These are phyloP conservation scores for Brassica balearica DNA, from an alignment of 441 rosid species.

Conservation along the genomic window DNA sequence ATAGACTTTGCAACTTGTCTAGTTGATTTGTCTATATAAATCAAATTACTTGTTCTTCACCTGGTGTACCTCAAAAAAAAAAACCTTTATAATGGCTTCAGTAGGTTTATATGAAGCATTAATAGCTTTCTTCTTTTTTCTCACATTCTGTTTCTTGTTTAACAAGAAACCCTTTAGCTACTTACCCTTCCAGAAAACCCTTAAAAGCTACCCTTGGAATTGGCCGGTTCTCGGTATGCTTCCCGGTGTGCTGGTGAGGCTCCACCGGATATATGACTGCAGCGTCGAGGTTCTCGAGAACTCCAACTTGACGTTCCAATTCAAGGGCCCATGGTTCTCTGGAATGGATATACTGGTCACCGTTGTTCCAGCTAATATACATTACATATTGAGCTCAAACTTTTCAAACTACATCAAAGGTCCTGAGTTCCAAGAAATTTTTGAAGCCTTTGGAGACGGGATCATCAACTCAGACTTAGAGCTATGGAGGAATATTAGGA, in stretches of 20 bases:
- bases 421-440: constrained; percentile 25
- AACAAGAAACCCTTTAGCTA: not conserved
- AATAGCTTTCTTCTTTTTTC: constrained; percentile 27
- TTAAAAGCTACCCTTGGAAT: constrained; percentile 19
- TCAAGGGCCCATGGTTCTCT: constrained; percentile 40
- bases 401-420: constrained; percentile 35
- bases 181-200: not conserved
- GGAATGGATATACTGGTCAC: constrained; percentile 45
- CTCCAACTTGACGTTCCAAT: constrained; percentile 22
- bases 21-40: constrained; percentile 1
- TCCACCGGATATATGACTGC: constrained; percentile 39
- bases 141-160: constrained; percentile 20
- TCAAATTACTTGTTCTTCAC: not conserved
- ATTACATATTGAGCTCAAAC: constrained; percentile 45
- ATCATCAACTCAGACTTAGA: constrained; percentile 53
- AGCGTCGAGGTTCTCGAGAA: constrained; percentile 19
- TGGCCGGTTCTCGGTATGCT: constrained; percentile 25
- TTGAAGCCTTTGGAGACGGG: constrained; percentile 59
- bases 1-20: not conserved
- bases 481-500: constrained; percentile 51
- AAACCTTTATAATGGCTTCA: constrained; percentile 6
- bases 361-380: constrained; percentile 45
- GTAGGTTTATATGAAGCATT: constrained; percentile 25
- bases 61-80: not conserved
- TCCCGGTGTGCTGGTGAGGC: constrained; percentile 36